Evolutionary conservation across 106 monocot species (phyloP).

Genomic region (Ottelia alismoides): DNA sequence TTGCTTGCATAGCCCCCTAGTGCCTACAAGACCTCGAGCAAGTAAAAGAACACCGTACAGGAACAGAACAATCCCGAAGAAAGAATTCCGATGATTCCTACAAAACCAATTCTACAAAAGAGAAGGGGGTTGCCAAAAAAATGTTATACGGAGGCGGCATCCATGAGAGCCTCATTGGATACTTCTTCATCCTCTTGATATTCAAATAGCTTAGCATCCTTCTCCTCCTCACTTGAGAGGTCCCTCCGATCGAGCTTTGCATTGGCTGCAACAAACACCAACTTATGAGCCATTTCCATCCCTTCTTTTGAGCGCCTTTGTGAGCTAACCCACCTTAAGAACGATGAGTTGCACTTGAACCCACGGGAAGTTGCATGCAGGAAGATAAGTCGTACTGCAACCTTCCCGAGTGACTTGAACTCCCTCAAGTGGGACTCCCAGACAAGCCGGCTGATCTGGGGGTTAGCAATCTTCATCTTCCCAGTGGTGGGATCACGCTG

Average conservation of each 20-base stretch:
- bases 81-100: slow-evolving; percentile 37
- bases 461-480: slow-evolving; percentile 67
- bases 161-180: slow-evolving; percentile 28
- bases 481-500: slow-evolving; percentile 47
- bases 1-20: too few relatives aligned
- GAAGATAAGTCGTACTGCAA: slow-evolving; percentile 63
- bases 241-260: slow-evolving; percentile 61
- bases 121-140: slow-evolving; percentile 10
- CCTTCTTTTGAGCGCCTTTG: slow-evolving; percentile 16
- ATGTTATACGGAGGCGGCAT: slow-evolving; percentile 41
- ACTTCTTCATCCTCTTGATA: slow-evolving; percentile 44
- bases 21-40: too few relatives aligned
- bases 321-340: slow-evolving; percentile 23
- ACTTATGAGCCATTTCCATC: slow-evolving; percentile 51
- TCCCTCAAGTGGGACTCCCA: slow-evolving; percentile 66
- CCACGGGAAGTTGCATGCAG: slow-evolving; percentile 61
- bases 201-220: slow-evolving; percentile 51
- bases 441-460: slow-evolving; percentile 51
- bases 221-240: slow-evolving; percentile 71
- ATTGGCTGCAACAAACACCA: slow-evolving; percentile 71
- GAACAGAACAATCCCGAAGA: slow-evolving; percentile 18
- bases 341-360: slow-evolving; percentile 21
- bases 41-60: slow-evolving; percentile 10
- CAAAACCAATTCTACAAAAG: slow-evolving; percentile 18
- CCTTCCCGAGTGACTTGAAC: slow-evolving; percentile 43